phyloP scores from a whole-genome alignment of 2,329 filamentous ascomycete species.

The Bipolaris zeicola region DNA sequence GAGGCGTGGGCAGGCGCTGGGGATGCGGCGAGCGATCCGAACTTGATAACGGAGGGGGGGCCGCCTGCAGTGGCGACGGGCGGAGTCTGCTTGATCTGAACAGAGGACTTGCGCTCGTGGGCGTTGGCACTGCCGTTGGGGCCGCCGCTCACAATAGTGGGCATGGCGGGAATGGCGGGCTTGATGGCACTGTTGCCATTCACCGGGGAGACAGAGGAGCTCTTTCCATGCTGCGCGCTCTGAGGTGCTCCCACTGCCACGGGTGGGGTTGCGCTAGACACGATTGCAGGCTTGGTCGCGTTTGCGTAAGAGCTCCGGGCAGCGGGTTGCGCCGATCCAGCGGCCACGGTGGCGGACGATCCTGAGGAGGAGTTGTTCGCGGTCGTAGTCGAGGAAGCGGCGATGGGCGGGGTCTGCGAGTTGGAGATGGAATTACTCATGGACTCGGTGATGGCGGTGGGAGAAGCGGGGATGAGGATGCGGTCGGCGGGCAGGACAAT shows the following conservation, averaged over 20 bases:
- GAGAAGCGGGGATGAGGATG: conserved; percentile 10
- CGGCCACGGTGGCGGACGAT: conserved; percentile 56
- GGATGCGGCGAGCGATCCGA: conserved; percentile 72
- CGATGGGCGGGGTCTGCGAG: conserved; percentile 56
- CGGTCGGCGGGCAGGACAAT: conserved; percentile 21
- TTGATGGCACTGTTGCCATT: conserved; percentile 73
- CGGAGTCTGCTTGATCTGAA: conserved; percentile 84
- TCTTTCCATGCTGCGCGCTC: conserved; percentile 56
- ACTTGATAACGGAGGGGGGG: conserved; percentile 69
- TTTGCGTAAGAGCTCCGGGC: conserved; percentile 64
- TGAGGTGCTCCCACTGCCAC: conserved; percentile 60
- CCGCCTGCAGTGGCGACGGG: conserved; percentile 56
- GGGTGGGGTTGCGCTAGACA: conserved; percentile 58
- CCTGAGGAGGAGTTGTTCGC: conserved; percentile 56
- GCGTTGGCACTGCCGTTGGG: conserved; percentile 79
- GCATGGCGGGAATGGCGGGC: conserved; percentile 46
- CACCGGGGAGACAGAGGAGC: conserved; percentile 68
- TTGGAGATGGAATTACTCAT: conserved; percentile 66
- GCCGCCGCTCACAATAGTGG: conserved; percentile 66
- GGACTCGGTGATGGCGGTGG: conserved; percentile 25
- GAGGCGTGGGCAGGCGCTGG: conserved; percentile 69
- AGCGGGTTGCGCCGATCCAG: conserved; percentile 62
- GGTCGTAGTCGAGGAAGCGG: conserved; percentile 55
- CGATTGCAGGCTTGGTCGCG: conserved; percentile 62
- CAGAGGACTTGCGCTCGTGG: conserved; percentile 85